These are phyloP conservation scores for Cordyceps tenuipes DNA, from an alignment of 2,329 filamentous ascomycete genomes.

Conservation along the genomic window DNA sequence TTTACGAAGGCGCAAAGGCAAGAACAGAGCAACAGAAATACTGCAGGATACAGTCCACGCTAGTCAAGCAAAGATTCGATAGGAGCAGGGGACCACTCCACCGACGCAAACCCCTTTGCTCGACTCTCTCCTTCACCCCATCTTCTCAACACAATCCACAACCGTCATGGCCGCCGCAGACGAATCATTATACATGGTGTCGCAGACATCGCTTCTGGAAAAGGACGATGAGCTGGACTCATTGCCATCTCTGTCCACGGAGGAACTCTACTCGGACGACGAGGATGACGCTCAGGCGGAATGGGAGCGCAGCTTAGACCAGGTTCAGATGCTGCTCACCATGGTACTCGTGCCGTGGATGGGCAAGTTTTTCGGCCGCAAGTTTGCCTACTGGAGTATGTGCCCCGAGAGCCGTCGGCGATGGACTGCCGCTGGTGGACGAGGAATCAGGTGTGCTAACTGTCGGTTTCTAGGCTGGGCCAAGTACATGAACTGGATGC, in stretches of 20 bases:
- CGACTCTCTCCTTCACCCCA: background rate
- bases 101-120: background rate
- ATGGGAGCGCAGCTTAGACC: constrained; percentile 90
- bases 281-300: constrained; percentile 85
- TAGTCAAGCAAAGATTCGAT: background rate
- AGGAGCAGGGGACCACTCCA: background rate
- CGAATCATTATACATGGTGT: constrained; percentile 43
- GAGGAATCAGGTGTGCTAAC: background rate
- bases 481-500: constrained; percentile 90
- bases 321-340: constrained; percentile 83
- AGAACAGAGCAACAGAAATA: background rate
- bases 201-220: constrained; percentile 36
- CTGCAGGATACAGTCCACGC: background rate
- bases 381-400: constrained; percentile 94
- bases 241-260: constrained; percentile 53
- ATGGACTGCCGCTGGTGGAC: background rate
- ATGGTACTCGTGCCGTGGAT: constrained; percentile 93
- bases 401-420: background rate
- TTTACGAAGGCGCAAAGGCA: background rate
- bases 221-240: constrained; percentile 55
- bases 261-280: constrained; percentile 48
- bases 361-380: constrained; percentile 90
- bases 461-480: constrained; percentile 62
- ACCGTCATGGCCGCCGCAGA: constrained; percentile 18
- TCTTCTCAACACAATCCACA: background rate